Percentiles rank a stretch among this genome's conserved stretches.
Evolutionary conservation across 345 rosid genomes (phyloP).

Genomic region (Xanthoceras sorbifolium): DNA sequence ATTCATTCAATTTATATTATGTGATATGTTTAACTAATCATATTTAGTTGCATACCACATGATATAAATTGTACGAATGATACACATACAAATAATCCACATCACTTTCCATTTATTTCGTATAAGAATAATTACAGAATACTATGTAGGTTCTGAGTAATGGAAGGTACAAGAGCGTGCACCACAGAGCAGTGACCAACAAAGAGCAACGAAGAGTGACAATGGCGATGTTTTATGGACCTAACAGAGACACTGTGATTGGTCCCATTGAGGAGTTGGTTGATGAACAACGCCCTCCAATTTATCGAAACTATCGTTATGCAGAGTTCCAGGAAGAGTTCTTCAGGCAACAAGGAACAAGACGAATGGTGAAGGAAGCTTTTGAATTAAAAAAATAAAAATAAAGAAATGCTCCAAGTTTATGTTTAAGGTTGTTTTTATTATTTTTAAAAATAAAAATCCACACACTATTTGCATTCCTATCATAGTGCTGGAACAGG

Average conservation of each 20-base stretch:
- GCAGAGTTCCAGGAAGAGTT: constrained; percentile 20
- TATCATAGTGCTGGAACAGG: too few relatives aligned
- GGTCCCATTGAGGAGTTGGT: constrained; percentile 24
- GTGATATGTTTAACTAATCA: too few relatives aligned
- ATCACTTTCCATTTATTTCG: too few relatives aligned
- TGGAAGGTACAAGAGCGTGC: constrained; percentile 18
- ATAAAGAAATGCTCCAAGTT: neutral
- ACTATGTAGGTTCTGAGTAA: neutral
- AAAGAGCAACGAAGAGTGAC: constrained; percentile 11
- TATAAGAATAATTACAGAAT: too few relatives aligned
- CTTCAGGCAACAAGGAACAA: constrained; percentile 19
- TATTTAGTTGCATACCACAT: too few relatives aligned
- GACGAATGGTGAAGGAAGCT: constrained; percentile 11
- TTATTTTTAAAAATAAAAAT: too few relatives aligned
- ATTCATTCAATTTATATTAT: too few relatives aligned
- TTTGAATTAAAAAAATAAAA: constrained; percentile 4
- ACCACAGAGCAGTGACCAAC: constrained; percentile 24
- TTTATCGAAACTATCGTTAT: constrained; percentile 11
- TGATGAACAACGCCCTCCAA: constrained; percentile 16
- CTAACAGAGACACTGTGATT: neutral
- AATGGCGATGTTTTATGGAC: constrained; percentile 19
- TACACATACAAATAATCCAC: too few relatives aligned
- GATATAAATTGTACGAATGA: too few relatives aligned
- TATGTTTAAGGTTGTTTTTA: too few relatives aligned
- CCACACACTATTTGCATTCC: too few relatives aligned